Conservation (phyloP, 2,329 filamentous ascomycete species). For the Ophiostoma ulmi region DNA sequence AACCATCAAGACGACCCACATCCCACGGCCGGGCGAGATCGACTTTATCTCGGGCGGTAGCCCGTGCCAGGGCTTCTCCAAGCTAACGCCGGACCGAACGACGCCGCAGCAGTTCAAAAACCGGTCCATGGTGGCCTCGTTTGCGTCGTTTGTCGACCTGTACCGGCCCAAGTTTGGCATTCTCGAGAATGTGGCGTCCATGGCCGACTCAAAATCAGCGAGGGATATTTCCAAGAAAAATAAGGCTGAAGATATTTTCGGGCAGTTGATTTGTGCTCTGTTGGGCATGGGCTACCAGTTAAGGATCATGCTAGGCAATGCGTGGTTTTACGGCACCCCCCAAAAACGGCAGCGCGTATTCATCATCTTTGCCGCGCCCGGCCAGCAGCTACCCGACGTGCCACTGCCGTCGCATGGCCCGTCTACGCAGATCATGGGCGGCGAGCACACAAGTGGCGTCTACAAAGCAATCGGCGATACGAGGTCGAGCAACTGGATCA, state of each 20-base stretch:
- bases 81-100: conserved; percentile 53
- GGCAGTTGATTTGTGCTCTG: conserved; percentile 66
- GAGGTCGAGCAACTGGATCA: conserved; percentile 58
- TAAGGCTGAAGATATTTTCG: conserved; percentile 57
- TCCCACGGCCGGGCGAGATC: conserved; percentile 59
- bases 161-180: conserved; percentile 70
- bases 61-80: conserved; percentile 72
- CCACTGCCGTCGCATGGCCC: conserved; percentile 57
- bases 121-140: conserved; percentile 71
- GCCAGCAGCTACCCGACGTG: conserved; percentile 49
- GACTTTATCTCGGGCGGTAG: conserved; percentile 67
- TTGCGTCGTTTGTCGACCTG: conserved; percentile 67
- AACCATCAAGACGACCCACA: conserved; percentile 29
- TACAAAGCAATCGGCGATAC: conserved; percentile 47
- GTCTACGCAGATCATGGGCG: conserved; percentile 5
- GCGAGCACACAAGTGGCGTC: background rate
- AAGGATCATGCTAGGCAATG: conserved; percentile 61
- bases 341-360: conserved; percentile 66
- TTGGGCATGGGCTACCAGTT: conserved; percentile 75
- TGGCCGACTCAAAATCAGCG: conserved; percentile 36
- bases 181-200: conserved; percentile 69
- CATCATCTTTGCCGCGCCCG: conserved; percentile 65
- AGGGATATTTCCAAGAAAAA: background rate
- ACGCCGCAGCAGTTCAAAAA: conserved; percentile 58
- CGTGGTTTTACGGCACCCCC: conserved; percentile 62